These are phyloP conservation scores for Geranomyces michiganensis DNA, from an alignment of 192 early-diverging fungal genomes.

Conservation along the genomic window DNA sequence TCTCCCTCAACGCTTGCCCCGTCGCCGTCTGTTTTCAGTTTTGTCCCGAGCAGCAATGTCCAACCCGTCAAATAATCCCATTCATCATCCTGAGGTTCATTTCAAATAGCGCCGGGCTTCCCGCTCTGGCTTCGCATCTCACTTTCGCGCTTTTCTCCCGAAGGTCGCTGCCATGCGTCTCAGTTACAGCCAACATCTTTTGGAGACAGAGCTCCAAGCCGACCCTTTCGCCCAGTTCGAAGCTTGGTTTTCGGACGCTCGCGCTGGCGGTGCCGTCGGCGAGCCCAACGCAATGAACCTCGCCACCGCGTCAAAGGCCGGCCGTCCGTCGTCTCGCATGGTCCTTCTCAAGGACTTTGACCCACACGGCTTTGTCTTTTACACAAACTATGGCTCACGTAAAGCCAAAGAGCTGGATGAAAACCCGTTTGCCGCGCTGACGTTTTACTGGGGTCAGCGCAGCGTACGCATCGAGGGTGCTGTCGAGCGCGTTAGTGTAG, in stretches of 20 bases:
- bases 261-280: constrained; percentile 10
- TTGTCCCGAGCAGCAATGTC: too few species aligned
- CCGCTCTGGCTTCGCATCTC: too few species aligned
- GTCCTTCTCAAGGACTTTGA: constrained; percentile 59
- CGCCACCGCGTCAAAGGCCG: constrained; percentile 33
- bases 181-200: constrained; percentile 32
- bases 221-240: constrained; percentile 51
- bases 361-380: constrained; percentile 53
- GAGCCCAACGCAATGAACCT: constrained; percentile 59
- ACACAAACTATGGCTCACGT: constrained; percentile 58
- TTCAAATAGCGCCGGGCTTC: too few species aligned
- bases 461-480: constrained; percentile 55
- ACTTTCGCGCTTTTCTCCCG: too few species aligned
- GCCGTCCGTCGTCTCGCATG: constrained; percentile 44
- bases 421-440: constrained; percentile 48
- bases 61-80: too few species aligned
- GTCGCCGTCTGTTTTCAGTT: too few species aligned
- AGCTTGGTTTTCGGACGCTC: constrained; percentile 48
- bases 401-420: constrained; percentile 47
- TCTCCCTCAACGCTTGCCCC: too few species aligned
- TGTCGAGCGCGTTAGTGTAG: constrained; percentile 27
- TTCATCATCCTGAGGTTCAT: too few species aligned
- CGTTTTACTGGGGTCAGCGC: constrained; percentile 57
- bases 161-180: constrained; percentile 43
- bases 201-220: constrained; percentile 26